These are phyloP conservation scores for Paraphaeosphaeria minitans DNA, from an alignment of 2,329 filamentous ascomycete species.

Conservation along the genomic window DNA sequence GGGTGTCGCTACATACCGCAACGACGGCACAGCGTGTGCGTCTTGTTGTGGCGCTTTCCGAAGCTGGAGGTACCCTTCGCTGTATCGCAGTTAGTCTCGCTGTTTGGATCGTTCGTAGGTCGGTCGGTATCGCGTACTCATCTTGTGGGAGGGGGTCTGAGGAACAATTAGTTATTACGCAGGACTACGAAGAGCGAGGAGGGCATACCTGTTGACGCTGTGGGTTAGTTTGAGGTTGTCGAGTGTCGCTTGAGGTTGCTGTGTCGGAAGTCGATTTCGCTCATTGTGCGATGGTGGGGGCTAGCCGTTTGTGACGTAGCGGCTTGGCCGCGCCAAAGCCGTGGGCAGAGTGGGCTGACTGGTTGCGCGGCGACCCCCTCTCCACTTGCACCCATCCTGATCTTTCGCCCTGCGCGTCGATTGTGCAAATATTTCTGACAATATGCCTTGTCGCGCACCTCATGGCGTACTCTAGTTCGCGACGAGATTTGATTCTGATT, in stretches of 20 bases:
- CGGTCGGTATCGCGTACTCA: slow-evolving; percentile 57
- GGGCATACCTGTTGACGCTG: slow-evolving; percentile 44
- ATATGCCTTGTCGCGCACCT: neutral
- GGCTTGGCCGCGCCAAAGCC: neutral
- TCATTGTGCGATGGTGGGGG: slow-evolving; percentile 4
- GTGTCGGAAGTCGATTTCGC: slow-evolving; percentile 4
- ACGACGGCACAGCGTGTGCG: slow-evolving; percentile 95
- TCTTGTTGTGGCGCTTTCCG: slow-evolving; percentile 23
- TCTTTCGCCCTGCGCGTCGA: neutral
- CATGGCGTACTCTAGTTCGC: no score
- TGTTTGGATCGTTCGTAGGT: slow-evolving; percentile 30
- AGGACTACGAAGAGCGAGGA: slow-evolving; percentile 7
- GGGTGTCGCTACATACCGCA: slow-evolving; percentile 73
- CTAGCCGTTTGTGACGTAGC: neutral
- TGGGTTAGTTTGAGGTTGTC: slow-evolving; percentile 41
- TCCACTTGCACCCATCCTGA: neutral
- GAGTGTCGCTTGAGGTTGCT: slow-evolving; percentile 17
- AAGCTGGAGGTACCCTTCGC: slow-evolving; percentile 61
- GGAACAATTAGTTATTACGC: slow-evolving; percentile 27
- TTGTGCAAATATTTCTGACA: neutral
- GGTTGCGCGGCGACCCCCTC: no score
- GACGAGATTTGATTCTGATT: no score
- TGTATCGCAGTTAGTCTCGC: slow-evolving; percentile 57
- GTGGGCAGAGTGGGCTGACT: no score
- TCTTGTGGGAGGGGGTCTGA: slow-evolving; percentile 60